A percentile compares a stretch with the other conserved stretches of the same genome.
phyloP scores from a whole-genome alignment of 805 yeast species.

The Myxozyma vanderwaltii region DNA sequence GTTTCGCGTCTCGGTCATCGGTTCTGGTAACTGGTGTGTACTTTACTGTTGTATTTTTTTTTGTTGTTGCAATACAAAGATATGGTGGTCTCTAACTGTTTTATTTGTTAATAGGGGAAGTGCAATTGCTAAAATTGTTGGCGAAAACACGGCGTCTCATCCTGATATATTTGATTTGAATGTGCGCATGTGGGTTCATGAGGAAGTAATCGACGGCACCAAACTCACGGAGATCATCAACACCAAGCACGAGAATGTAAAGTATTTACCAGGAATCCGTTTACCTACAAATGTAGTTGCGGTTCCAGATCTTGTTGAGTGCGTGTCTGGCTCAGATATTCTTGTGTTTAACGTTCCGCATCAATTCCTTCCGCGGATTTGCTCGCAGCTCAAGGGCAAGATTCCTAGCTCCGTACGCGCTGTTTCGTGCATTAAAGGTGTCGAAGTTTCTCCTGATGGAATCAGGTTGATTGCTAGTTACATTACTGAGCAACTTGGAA shows the following conservation, averaged over 20 bases:
- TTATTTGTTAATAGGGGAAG: slow-evolving; percentile 66
- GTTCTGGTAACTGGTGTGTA: slow-evolving; percentile 87
- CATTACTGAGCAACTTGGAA: slow-evolving; percentile 76
- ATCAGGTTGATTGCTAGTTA: slow-evolving; percentile 79
- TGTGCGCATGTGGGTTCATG: slow-evolving; percentile 97
- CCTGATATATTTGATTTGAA: slow-evolving; percentile 68
- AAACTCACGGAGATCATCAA: slow-evolving; percentile 90
- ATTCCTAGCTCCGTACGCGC: slow-evolving; percentile 76
- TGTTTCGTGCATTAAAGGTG: slow-evolving; percentile 93
- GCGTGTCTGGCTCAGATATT: slow-evolving; percentile 81
- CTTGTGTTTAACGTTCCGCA: slow-evolving; percentile 95
- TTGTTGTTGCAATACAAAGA: neutral
- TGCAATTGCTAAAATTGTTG: slow-evolving; percentile 91
- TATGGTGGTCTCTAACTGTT: no score
- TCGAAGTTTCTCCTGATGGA: slow-evolving; percentile 83
- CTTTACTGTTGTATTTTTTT: neutral
- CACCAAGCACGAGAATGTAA: slow-evolving; percentile 87
- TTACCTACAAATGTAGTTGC: slow-evolving; percentile 88
- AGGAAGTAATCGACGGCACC: slow-evolving; percentile 68
- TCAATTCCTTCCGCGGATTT: slow-evolving; percentile 82
- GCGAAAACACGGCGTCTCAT: slow-evolving; percentile 78
- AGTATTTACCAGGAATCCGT: slow-evolving; percentile 84
- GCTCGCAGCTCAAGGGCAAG: slow-evolving; percentile 56
- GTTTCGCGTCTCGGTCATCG: slow-evolving; percentile 65
- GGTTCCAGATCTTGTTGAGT: slow-evolving; percentile 75